Evolutionary conservation across 352 stramenopile species (phyloP), one percentile per base, ranked within the genome.

Genomic region (Globisporangium lucens): DNA sequence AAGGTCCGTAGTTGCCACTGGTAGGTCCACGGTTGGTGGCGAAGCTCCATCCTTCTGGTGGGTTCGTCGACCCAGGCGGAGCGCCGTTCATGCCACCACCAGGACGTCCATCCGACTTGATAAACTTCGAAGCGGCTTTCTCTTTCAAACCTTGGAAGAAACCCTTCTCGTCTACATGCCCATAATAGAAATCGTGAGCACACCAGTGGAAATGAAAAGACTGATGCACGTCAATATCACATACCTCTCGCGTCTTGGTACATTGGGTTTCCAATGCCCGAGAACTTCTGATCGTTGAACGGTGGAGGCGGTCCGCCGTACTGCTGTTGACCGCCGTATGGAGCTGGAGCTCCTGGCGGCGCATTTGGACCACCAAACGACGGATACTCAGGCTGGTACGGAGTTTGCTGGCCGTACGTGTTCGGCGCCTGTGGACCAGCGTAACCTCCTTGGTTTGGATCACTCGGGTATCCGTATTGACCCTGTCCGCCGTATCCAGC

Each of bases 221-320:
- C n/a, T 36, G 59, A 13, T 27, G 13, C 51, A 22, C 51, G n/a
- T 46, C n/a, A 24, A 22, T 46, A 29, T 29, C 20, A 27, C 53
- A 12, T 65, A 89, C 83, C 78, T 68, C 86, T 77, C 35, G 94
- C 90, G 73, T 98, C 94, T 58, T 93, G 80, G 71, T 97, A 98
- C 84, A 97, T 96, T 7, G 95, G 93, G 73, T 98, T 98, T 33
- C 95, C 95, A 77, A 98, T 97, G 35, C 95, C 95, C 30, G 95
- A 86, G 68, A 98, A 96, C 65, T 94, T 83, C 67, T 89, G 73
- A 52, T 92, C 81, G 68, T 87, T 84, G 61, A 85, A 82, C n/a
- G 77, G 81, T 30, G 76, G 77, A 8, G 79, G 80, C 0, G 72
- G 76, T 63, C 70, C 79, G 47, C 80, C 80, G 53, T 83, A 85